A percentile compares a stretch with the other conserved stretches of the same genome.
phyloP scores from a whole-genome alignment of 148 eudicot species.

The Rhododendron molle region DNA sequence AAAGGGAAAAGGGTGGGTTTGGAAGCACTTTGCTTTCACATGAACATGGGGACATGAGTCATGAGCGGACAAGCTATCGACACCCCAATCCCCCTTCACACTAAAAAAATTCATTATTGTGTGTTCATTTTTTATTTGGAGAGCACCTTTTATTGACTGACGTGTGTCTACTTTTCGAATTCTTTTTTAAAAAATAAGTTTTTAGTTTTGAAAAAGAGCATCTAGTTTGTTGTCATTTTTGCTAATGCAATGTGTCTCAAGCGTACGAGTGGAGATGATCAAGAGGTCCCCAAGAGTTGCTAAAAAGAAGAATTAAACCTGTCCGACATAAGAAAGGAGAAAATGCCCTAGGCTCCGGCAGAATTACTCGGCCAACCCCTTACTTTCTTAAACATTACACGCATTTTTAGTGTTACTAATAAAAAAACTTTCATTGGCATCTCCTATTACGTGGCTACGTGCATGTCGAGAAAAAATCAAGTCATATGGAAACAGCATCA shows the following conservation, averaged over 20 bases:
- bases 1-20: too few species aligned
- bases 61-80: neutral
- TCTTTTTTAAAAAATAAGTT: too few species aligned
- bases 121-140: neutral
- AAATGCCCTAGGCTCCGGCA: too few species aligned
- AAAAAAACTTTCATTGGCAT: too few species aligned
- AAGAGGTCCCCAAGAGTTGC: neutral
- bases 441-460: too few species aligned
- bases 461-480: neutral
- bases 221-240: neutral
- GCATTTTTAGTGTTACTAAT: too few species aligned
- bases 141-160: neutral
- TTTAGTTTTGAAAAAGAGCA: neutral
- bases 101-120: too few species aligned
- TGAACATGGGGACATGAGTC: neutral
- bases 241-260: neutral
- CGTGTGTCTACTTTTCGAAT: neutral
- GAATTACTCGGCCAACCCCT: too few species aligned
- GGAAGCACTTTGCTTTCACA: neutral
- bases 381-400: too few species aligned
- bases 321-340: neutral
- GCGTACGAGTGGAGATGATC: too few species aligned
- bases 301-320: too few species aligned
- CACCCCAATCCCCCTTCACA: neutral
- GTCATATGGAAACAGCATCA: neutral